Conservation (phyloP, 1,139 yeast species). For the Geotrichum fermentans region DNA sequence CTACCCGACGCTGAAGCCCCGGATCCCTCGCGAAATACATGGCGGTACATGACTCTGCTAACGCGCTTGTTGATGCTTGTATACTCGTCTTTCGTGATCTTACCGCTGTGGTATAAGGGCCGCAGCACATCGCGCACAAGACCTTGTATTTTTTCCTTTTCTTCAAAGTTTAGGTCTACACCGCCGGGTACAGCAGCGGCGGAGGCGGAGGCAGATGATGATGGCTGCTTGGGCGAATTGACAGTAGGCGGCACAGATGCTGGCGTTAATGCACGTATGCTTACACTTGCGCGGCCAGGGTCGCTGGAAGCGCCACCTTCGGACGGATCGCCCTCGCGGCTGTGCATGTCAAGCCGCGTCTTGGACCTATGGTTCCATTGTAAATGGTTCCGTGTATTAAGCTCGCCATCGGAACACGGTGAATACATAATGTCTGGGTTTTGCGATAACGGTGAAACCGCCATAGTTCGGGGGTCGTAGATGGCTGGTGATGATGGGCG, state of each 20-base stretch:
- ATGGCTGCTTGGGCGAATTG: background rate
- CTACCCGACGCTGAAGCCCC: background rate
- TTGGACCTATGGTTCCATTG: no score
- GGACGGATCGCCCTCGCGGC: no score
- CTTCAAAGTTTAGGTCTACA: constrained; percentile 37
- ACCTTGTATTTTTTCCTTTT: constrained; percentile 50
- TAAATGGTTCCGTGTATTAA: no score
- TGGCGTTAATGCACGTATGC: no score
- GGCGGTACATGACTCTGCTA: constrained; percentile 41
- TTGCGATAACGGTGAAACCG: background rate
- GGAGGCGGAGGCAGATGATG: background rate
- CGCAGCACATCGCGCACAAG: constrained; percentile 50
- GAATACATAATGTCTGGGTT: background rate
- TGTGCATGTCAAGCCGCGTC: no score
- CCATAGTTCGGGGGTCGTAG: constrained; percentile 2
- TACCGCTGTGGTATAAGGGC: constrained; percentile 44
- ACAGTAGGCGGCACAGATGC: background rate
- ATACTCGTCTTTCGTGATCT: constrained; percentile 43
- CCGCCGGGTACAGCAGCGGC: background rate
- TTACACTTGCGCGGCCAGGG: no score
- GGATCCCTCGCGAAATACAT: constrained; percentile 26
- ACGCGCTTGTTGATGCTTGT: constrained; percentile 45
- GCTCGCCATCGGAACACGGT: background rate
- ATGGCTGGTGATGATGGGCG: constrained; percentile 3
- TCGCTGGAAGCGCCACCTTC: no score